Evolutionary conservation across 352 stramenopile genomes (phyloP), one percentile per base, ranked within the genome.

Genomic region (Plasmopara viticola): DNA sequence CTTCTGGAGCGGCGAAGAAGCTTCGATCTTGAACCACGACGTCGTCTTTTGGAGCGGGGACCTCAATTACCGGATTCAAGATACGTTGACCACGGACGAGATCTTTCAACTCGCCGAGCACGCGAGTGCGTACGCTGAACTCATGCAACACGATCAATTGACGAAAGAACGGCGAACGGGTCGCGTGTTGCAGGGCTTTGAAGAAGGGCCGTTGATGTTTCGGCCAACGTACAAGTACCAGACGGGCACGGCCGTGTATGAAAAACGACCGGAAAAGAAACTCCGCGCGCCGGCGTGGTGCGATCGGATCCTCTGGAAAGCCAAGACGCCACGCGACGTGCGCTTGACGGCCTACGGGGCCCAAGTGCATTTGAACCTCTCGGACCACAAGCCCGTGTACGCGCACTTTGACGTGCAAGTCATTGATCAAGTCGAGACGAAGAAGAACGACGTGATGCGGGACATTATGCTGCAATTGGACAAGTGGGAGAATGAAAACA

Each of bases 191-290:
- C 72, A 89, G 10, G 87, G 80, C 0, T 97, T 97, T 62, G 79
- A 92, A 60, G 90, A 97, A 84, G 94, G 90, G 0, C 28, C 62
- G 3, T 79, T 99, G n/a, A 60, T 58, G 2, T 99, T 99, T 62
- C 68, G 72, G 25, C 95, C 95, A 2, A 99, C 95, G 6, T 99
- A 99, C 79, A 99, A 99, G 65, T 99, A 97, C 60, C 89, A 99
- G 58, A 86, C 94, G 4, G 95, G 94, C 0, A 98, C 94, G 10
- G 88, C 94, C 44, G 54, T 84, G 10, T 99, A 99, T 62, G 97
- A 99, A 60, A 87, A 96, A 48, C 81, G 97, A 1, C 94, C 95
- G 0, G 97, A 99, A 51, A 99, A 99, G 77, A 99, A 99, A 60
- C 61, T 99, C 1, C 84, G 97, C 14, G 96, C 96, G 2, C 97